A percentile compares a stretch with the other conserved stretches of the same genome.
These are phyloP conservation scores for Podaxis sp. DNA, from an alignment of 768 basidiomycete genomes.

Conservation along the genomic window DNA sequence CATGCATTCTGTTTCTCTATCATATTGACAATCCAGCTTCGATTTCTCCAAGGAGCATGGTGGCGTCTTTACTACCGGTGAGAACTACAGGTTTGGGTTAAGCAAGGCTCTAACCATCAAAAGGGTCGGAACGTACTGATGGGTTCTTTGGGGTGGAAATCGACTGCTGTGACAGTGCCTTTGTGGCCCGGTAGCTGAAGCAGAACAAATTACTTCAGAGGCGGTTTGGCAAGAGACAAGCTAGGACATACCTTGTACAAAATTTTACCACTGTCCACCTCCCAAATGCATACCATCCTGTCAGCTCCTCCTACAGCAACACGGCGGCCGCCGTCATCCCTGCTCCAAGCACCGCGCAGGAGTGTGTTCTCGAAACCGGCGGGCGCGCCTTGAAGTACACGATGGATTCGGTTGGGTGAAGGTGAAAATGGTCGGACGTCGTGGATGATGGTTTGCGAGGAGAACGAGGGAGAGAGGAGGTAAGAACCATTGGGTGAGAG, in stretches of 20 bases:
- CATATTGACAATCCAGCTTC: conserved; percentile 58
- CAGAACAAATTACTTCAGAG: neutral
- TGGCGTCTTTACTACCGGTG: conserved; percentile 90
- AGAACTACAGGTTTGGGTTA: conserved; percentile 54
- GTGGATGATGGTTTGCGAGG: conserved; percentile 86
- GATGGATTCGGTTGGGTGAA: conserved; percentile 76
- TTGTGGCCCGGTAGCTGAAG: conserved; percentile 89
- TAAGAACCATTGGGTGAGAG: conserved; percentile 87
- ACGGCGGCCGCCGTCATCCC: conserved; percentile 75
- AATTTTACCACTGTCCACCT: conserved; percentile 72
- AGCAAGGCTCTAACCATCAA: neutral
- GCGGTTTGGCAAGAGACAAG: neutral
- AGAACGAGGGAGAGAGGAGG: conserved; percentile 88
- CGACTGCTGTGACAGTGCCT: conserved; percentile 93
- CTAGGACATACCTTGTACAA: conserved; percentile 65
- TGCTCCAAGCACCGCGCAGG: conserved; percentile 85
- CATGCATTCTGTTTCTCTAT: conserved; percentile 1
- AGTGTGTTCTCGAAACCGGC: conserved; percentile 93
- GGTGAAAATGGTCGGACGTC: conserved; percentile 94
- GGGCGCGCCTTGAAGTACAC: conserved; percentile 78
- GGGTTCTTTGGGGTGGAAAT: conserved; percentile 95
- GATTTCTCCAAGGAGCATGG: conserved; percentile 89
- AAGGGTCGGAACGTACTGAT: conserved; percentile 61
- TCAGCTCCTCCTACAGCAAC: conserved; percentile 91
- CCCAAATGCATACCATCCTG: conserved; percentile 84